Percentiles rank a stretch among this genome's conserved stretches.
phyloP scores from a whole-genome alignment of 176 grass and related monocot genomes.

The Aegilops speltoides region DNA sequence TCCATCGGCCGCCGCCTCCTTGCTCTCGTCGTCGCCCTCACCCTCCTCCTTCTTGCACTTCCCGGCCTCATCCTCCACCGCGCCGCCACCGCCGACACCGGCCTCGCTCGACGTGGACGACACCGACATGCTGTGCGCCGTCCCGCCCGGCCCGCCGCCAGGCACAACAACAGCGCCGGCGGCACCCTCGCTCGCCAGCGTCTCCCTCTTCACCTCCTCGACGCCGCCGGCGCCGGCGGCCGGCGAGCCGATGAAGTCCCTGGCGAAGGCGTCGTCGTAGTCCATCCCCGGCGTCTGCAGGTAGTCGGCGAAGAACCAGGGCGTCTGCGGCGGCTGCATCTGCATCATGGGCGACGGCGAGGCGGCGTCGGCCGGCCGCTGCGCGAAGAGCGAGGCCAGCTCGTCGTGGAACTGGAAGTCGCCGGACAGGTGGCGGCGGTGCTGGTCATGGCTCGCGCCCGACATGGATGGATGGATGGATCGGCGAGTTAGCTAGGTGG shows the following conservation, averaged over 20 bases:
- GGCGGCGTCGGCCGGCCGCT: background rate
- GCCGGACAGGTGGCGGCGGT: conserved; percentile 28
- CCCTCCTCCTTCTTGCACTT: conserved; percentile 52
- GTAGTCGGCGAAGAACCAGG: conserved; percentile 34
- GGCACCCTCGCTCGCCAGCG: background rate
- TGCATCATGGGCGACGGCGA: background rate
- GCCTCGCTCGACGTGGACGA: conserved; percentile 80
- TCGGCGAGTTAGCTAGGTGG: background rate
- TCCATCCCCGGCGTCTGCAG: conserved; percentile 21
- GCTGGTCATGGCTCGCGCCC: conserved; percentile 37
- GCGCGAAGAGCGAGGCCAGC: conserved; percentile 58
- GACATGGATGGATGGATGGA: conserved; percentile 38
- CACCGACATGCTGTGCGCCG: conserved; percentile 55
- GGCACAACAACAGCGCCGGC: background rate
- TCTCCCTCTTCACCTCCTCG: conserved; percentile 40
- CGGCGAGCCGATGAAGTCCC: conserved; percentile 22
- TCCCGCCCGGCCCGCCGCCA: background rate
- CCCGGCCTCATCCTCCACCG: conserved; percentile 32
- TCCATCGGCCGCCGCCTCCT: conserved; percentile 36
- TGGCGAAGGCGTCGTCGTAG: conserved; percentile 25
- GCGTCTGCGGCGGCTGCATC: conserved; percentile 16
- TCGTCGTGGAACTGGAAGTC: conserved; percentile 66
- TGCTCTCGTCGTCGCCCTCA: conserved; percentile 50
- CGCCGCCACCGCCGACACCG: conserved; percentile 22
- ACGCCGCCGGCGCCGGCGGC: too few species aligned